Evolutionary conservation across 78 protist species (phyloP).

Genomic region (Dictyostelium citrinum): DNA sequence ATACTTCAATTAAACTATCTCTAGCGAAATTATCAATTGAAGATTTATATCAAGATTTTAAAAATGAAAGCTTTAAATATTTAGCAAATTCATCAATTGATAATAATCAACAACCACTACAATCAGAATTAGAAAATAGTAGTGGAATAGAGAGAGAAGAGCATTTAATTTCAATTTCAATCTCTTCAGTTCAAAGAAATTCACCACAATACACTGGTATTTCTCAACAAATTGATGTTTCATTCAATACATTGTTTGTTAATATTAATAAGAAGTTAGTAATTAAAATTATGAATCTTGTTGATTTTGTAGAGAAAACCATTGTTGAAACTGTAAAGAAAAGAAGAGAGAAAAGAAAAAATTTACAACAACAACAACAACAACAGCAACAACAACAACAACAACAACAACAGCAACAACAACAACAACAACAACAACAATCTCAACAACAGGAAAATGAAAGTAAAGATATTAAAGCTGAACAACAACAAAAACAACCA

Average conservation of each 20-base stretch:
- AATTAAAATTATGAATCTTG: slow-evolving; percentile 3
- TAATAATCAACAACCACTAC: neutral
- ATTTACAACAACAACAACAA: neutral
- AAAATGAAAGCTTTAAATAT: neutral
- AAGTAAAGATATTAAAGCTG: neutral
- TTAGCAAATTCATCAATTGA: slow-evolving; percentile 22
- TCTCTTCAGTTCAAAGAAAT: slow-evolving; percentile 41
- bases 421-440: neutral
- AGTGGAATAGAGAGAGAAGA: neutral
- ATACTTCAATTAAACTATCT: slow-evolving; percentile 12
- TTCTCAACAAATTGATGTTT: slow-evolving; percentile 61
- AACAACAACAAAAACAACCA: neutral
- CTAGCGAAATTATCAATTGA: slow-evolving; percentile 43
- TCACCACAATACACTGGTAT: slow-evolving; percentile 63
- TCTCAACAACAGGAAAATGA: neutral
- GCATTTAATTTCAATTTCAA: slow-evolving; percentile 23
- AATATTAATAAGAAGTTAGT: slow-evolving; percentile 37
- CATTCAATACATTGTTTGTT: slow-evolving; percentile 27
- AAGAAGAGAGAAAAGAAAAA: neutral
- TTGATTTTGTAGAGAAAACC: neutral
- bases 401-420: neutral
- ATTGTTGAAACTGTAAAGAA: neutral
- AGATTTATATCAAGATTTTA: slow-evolving; percentile 42
- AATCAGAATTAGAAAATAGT: neutral
- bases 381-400: neutral